Evolutionary conservation across 352 stramenopile genomes (phyloP), one percentile per base, ranked within the genome.

Genomic region (Globisporangium irregulare): DNA sequence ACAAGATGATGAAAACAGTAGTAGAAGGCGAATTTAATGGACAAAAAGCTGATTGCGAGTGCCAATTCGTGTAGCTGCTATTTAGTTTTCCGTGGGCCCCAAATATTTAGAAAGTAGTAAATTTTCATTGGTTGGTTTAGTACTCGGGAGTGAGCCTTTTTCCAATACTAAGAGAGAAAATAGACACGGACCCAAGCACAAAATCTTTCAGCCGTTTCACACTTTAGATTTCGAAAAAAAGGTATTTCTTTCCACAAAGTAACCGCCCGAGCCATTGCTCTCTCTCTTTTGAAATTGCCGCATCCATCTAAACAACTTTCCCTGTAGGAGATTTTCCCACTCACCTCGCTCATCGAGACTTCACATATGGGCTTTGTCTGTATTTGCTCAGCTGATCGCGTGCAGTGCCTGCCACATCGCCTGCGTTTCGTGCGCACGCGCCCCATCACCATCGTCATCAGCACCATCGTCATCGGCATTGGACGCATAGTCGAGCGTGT

Each of bases 401-500:
- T 73, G 62, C 54, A 91, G 66, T 25, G 79, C 71, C 3, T 76
- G 62, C 84, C 84, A 92, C 81, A 92, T 92, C 41, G 65, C 62
- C 60, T 69, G 67, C 22, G 80, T 76, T 66, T 84, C 84, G 43
- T 81, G 20, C 59, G 53, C 4, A 50, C 36, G 32, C 18, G 25
- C 22, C 22, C 18, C 38, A n/a, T 29, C 18, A 24, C 56, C 32
- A 38, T 9, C 32, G 32, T 38, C 46, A 54, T 22, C 46, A 20
- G 9, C 20, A 15, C 56, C 32, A 38, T 9, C 32, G 32, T 38
- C 46, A 54, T 22, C 20, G 48, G 9, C 20, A 15, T 20, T n/a
- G 29, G 56, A 48, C 3, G 56, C 61, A 70, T 93, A 93, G 71
- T 90, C 80, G n/a, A 93, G 71, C 34, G 82, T 77, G 66, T 94